Base-by-base conservation (phyloP, 164 flowering plant genomes). In the Tinospora cordifolia region DNA sequence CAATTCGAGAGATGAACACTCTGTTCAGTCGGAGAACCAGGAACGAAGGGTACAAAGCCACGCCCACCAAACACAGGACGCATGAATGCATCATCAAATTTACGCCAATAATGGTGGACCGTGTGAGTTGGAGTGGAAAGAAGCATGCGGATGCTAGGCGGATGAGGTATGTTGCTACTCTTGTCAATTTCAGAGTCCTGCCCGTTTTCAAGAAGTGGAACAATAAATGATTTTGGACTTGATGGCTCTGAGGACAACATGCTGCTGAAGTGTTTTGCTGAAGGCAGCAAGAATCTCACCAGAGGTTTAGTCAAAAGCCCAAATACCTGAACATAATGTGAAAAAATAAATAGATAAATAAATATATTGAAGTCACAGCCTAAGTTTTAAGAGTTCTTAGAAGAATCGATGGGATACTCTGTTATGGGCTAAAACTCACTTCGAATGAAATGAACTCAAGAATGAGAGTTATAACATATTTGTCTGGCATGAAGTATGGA, bases 1-100 rank as follows among this genome's bases (percentile, higher is more conserved):
- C 68, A 62, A 71, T 57, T 65, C 7, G 71, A 69, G 68, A 75
- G 76, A 51, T 65, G 77, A 59, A n/a, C 67, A 59, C 75, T 76
- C 51, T 65, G 78, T 69, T 89, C 97, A 0, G 82, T 85, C 24
- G 98, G 98, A 19, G 98, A 89, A 27, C 97, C 92, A 3, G 93
- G 97, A n/a, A 85, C 83, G 47, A 75, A 85, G 2, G 90, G 95
- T 1, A 83, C 89, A 79, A 93, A 93, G 13, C 98, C 97, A 21
- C 97, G 77, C 0, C 98, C 98, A 21, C 98, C 98, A 75, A 93
- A 91, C 69, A 90, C 84, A 0, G 97, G 98, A 5, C 95, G 79
- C 97, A 93, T 93, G 84, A 87, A 86, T 34, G 87, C 83, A 75
- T 93, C 65, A 57, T 91, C 98, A 47, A 93, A 93, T 71, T 80